phyloP scores from a whole-genome alignment of 768 basidiomycete species.

The Russula vinacea region DNA sequence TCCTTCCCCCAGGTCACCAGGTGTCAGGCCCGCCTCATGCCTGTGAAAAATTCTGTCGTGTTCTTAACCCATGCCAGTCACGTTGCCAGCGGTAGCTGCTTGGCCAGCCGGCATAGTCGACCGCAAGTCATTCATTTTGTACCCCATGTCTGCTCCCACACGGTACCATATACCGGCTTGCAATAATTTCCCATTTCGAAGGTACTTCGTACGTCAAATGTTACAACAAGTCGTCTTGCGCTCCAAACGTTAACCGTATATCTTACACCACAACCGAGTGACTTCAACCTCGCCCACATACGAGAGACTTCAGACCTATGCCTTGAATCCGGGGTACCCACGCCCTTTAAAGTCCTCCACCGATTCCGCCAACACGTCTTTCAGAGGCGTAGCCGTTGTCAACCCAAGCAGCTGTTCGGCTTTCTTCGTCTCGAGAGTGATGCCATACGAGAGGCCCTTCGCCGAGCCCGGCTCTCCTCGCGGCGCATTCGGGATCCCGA shows the following conservation, averaged over 20 bases:
- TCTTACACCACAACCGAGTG: neutral
- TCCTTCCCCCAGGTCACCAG: too few relatives aligned
- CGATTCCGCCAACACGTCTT: slow-evolving; percentile 15
- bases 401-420: slow-evolving; percentile 15
- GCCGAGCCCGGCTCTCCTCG: slow-evolving; percentile 19
- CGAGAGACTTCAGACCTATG: neutral
- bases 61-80: too few relatives aligned
- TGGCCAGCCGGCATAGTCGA: too few relatives aligned
- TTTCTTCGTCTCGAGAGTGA: slow-evolving; percentile 1
- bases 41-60: too few relatives aligned
- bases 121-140: too few relatives aligned
- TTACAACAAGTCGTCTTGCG: too few relatives aligned
- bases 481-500: slow-evolving; percentile 12
- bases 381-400: neutral
- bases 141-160: too few relatives aligned
- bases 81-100: too few relatives aligned
- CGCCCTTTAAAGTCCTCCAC: slow-evolving; percentile 19
- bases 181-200: too few relatives aligned
- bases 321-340: slow-evolving; percentile 18
- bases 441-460: neutral
- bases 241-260: neutral
- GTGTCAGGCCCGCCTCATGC: too few relatives aligned
- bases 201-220: too few relatives aligned
- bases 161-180: too few relatives aligned
- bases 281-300: neutral